Evolutionary conservation across 331 rosid species (phyloP), one percentile per base, ranked within the genome.

Genomic region (Rosa hybrid): DNA sequence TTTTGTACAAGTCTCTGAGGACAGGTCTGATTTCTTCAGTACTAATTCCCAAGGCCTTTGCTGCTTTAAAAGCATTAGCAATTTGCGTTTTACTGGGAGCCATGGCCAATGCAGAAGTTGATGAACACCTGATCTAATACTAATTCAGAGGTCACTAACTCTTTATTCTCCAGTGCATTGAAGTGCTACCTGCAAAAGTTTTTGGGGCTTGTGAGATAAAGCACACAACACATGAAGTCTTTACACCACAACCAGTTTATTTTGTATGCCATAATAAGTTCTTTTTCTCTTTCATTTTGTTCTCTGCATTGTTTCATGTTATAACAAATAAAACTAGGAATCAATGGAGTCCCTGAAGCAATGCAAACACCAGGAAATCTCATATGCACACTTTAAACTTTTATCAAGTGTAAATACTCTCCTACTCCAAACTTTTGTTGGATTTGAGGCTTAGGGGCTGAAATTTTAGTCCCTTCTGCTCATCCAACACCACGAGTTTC

Each of bases 31-130:
- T 89, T 80, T 90, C 90, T 20, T 82, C 82, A 59, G 53, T 78
- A 4, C 89, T 75, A 49, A 92, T 79, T 74, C 94, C 97, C 41
- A 92, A 64, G n/a, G 76, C 78, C 79, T 82, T 86, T 78, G 88
- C 86, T 57, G 89, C 94, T 12, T 14, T 25, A 44, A 68, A 84
- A 50, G 97, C 98, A 53, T 86, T 81, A 14, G 4, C 2, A 80
- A 75, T 57, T 84, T 82, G 85, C 20, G 84, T 72, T 68, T 81
- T 20, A 9, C 13, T n/a, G 1, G 85, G 41, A 59, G 90, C 64
- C 98, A 92, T 94, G 78, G 63, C 23, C 56, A 21, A 7, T 1
- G 25, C 78, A 75, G 38, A 41, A 41, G 30, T 25, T 81, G 72
- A 70, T 16, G 51, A 57, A 21, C 48, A 60, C 64, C 11, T 27